phyloP scores from a whole-genome alignment of 2,329 filamentous ascomycete genomes.

The Trichoderma atroviride region DNA sequence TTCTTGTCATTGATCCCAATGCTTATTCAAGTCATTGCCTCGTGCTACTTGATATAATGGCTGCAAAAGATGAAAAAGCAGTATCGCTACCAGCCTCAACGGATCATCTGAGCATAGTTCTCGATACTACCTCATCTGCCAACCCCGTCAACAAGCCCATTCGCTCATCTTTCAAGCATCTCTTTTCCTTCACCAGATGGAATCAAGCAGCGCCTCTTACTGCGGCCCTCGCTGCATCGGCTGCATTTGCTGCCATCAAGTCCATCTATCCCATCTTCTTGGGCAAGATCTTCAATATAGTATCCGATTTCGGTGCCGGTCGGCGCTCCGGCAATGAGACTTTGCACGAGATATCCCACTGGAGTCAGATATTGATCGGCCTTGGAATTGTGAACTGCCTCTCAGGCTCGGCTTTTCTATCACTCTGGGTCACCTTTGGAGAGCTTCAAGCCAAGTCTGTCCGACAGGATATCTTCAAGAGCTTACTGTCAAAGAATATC shows the following conservation, averaged over 20 bases:
- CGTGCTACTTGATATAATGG: conserved; percentile 3
- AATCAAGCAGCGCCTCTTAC: conserved; percentile 59
- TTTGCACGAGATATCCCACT: conserved; percentile 57
- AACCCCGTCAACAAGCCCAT: background rate
- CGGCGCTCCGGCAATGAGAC: conserved; percentile 53
- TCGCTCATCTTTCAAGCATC: conserved; percentile 43
- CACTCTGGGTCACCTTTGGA: conserved; percentile 75
- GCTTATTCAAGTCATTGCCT: background rate
- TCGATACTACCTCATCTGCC: conserved; percentile 1
- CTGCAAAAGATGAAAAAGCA: conserved; percentile 14
- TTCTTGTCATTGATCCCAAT: background rate
- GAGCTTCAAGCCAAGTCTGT: conserved; percentile 74
- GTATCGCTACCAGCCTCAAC: background rate
- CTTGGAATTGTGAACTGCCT: conserved; percentile 70
- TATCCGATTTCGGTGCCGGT: conserved; percentile 67
- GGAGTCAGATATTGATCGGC: conserved; percentile 63
- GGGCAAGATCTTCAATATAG: conserved; percentile 72
- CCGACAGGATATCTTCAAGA: conserved; percentile 65
- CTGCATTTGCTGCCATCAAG: conserved; percentile 62
- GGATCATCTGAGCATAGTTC: background rate
- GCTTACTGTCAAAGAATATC: conserved; percentile 72
- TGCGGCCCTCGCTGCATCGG: conserved; percentile 58
- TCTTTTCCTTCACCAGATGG: conserved; percentile 74
- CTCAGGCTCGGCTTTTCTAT: conserved; percentile 66
- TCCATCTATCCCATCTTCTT: conserved; percentile 70